Conservation (phyloP, 2,329 filamentous ascomycete species). For the Sclerotinia nivalis region DNA sequence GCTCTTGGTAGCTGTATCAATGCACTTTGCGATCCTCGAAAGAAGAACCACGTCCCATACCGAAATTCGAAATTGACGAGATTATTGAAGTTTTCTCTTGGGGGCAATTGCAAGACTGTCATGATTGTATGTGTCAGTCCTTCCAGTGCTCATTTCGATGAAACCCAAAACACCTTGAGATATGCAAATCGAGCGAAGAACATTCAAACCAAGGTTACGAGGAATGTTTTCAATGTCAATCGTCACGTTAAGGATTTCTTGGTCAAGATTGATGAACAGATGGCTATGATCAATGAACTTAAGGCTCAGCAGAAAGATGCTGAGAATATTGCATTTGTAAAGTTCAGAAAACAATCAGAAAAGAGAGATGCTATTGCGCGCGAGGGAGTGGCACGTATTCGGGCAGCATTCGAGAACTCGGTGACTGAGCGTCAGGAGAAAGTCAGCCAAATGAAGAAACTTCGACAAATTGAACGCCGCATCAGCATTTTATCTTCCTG, state of each 20-base stretch:
- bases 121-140: constrained; percentile 99
- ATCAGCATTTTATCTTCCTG: constrained; percentile 86
- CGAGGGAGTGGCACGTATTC: constrained; percentile 79
- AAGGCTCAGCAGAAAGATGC: constrained; percentile 90
- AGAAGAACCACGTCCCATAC: constrained; percentile 93
- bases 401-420: constrained; percentile 81
- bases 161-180: constrained; percentile 95
- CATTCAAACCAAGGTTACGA: constrained; percentile 98
- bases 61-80: constrained; percentile 96
- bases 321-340: constrained; percentile 77
- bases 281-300: constrained; percentile 93
- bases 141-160: constrained; percentile 94
- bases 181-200: constrained; percentile 99
- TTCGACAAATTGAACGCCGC: constrained; percentile 79
- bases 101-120: constrained; percentile 97
- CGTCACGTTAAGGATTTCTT: constrained; percentile 98
- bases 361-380: constrained; percentile 75
- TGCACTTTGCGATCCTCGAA: constrained; percentile 88
- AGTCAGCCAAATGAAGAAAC: constrained; percentile 74
- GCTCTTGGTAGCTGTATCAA: constrained; percentile 98
- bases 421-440: constrained; percentile 76
- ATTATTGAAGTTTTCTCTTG: constrained; percentile 92
- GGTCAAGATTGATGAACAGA: constrained; percentile 98
- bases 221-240: constrained; percentile 98
- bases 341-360: constrained; percentile 87